Percentiles rank a stretch among this genome's conserved stretches.
phyloP scores from a whole-genome alignment of 192 early-diverging fungal species.

The Coemansia sp. region DNA sequence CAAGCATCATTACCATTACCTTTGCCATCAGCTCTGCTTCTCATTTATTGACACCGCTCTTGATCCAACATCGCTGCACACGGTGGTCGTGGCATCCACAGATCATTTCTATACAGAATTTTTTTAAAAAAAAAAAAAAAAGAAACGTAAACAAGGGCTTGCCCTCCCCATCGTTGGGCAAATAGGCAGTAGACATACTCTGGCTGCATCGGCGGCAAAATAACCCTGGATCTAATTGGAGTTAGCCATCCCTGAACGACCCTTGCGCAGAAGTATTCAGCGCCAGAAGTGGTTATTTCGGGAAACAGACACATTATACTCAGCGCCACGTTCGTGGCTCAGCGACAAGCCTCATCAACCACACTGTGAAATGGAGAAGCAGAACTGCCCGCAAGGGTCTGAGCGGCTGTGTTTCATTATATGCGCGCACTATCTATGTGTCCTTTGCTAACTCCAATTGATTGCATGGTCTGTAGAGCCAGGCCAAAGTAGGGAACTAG shows the following conservation, averaged over 20 bases:
- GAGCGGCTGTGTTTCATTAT: not conserved
- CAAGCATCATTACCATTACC: not conserved
- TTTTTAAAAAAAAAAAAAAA: too few relatives aligned
- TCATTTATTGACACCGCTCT: not conserved
- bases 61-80: not conserved
- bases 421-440: not conserved
- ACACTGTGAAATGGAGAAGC: not conserved
- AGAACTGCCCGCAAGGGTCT: not conserved
- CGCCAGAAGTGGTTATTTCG: not conserved
- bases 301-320: slow-evolving; percentile 1
- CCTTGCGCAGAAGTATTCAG: not conserved
- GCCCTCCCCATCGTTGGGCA: not conserved
- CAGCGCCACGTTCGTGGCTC: slow-evolving; percentile 5
- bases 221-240: not conserved
- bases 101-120: not conserved
- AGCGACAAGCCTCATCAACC: not conserved
- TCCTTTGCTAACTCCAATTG: not conserved
- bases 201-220: not conserved
- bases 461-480: not conserved
- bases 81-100: not conserved
- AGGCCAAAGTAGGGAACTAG: not conserved
- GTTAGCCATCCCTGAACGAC: not conserved
- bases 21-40: not conserved
- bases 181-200: slow-evolving; percentile 1
- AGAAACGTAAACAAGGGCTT: slow-evolving; percentile 1